These are phyloP conservation scores for Kandelia obovata DNA, from an alignment of 345 rosid species.

Conservation along the genomic window DNA sequence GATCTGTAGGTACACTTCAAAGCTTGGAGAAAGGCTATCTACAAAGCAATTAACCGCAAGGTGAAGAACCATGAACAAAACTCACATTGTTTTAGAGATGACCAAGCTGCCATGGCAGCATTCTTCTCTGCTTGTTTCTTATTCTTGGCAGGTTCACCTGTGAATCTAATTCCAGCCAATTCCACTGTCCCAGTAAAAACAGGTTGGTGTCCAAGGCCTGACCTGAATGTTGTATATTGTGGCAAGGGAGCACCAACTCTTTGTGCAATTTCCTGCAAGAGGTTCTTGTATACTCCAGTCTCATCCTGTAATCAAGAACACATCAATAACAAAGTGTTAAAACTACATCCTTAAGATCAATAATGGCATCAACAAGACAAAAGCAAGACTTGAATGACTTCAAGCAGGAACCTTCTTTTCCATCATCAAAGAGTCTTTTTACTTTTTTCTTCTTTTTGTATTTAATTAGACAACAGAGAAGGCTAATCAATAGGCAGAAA, in stretches of 20 bases:
- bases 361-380: too few relatives aligned
- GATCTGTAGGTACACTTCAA: background rate
- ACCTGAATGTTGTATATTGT: conserved; percentile 76
- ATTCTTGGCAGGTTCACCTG: conserved; percentile 90
- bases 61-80: conserved; percentile 1
- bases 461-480: background rate
- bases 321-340: background rate
- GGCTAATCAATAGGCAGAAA: background rate
- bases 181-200: conserved; percentile 96
- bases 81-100: conserved; percentile 88
- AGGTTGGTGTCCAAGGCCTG: conserved; percentile 96
- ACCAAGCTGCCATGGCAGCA: conserved; percentile 99
- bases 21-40: background rate
- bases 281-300: conserved; percentile 97
- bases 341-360: too few relatives aligned
- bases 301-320: conserved; percentile 63
- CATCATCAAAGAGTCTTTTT: too few relatives aligned
- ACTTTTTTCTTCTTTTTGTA: background rate
- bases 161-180: conserved; percentile 84
- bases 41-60: background rate
- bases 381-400: too few relatives aligned
- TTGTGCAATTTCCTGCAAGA: conserved; percentile 94
- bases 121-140: conserved; percentile 99
- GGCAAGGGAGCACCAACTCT: conserved; percentile 95
- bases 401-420: too few relatives aligned